Percentiles rank a stretch among this genome's conserved stretches.
These are phyloP conservation scores for Phycomyces nitens DNA, from an alignment of 192 early-diverging fungal species.

Conservation along the genomic window DNA sequence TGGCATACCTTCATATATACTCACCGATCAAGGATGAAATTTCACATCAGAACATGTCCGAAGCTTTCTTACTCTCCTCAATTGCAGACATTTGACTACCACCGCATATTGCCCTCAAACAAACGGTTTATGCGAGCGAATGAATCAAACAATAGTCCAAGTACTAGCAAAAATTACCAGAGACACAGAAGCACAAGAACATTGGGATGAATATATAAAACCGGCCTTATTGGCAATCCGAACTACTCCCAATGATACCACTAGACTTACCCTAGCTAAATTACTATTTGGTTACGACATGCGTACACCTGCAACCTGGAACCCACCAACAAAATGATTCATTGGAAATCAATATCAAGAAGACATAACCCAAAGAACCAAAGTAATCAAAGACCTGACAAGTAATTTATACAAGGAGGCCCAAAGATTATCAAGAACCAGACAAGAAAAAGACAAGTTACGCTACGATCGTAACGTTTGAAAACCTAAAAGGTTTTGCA, in stretches of 20 bases:
- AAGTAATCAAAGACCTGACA: background rate
- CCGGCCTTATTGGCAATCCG: constrained; percentile 6
- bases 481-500: background rate
- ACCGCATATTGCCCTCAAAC: constrained; percentile 19
- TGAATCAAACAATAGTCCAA: constrained; percentile 16
- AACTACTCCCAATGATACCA: background rate
- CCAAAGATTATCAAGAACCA: background rate
- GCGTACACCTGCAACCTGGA: constrained; percentile 8
- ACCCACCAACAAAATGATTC: background rate
- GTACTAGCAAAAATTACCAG: constrained; percentile 16
- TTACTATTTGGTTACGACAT: constrained; percentile 21
- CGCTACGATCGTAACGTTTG: constrained; percentile 2
- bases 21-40: constrained; percentile 16
- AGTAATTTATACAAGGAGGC: background rate
- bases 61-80: background rate
- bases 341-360: constrained; percentile 3
- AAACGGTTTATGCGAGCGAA: constrained; percentile 18
- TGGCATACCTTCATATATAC: constrained; percentile 16
- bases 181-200: background rate
- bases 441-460: background rate
- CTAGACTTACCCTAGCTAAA: background rate
- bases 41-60: constrained; percentile 5
- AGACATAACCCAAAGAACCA: no score
- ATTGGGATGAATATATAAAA: constrained; percentile 10
- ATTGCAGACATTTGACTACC: constrained; percentile 6